Base-by-base conservation (phyloP, 805 yeast species). In the Hanseniaspora valbyensis region DNA sequence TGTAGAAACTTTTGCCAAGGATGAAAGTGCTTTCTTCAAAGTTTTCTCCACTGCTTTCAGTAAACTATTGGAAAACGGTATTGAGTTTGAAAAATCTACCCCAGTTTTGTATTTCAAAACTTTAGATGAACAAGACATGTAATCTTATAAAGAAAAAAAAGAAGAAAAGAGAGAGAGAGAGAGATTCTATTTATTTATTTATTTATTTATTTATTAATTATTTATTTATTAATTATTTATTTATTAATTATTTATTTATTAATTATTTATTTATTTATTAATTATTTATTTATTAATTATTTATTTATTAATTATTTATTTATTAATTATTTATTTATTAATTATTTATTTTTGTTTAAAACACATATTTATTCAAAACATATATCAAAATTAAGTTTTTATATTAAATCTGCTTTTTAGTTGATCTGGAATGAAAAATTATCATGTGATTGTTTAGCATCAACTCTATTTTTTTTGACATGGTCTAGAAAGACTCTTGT, bases 391-490 rank as follows among this genome's bases (percentile, higher is more conserved):
- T n/a, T n/a, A n/a, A n/a, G n/a, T n/a, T n/a, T n/a, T n/a, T n/a
- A n/a, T n/a, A n/a, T n/a, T n/a, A n/a, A n/a, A n/a, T n/a, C n/a
- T n/a, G n/a, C n/a, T n/a, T n/a, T n/a, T n/a, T n/a, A n/a, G n/a
- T n/a, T n/a, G n/a, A n/a, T n/a, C n/a, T n/a, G n/a, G n/a, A n/a
- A n/a, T n/a, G n/a, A n/a, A n/a, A n/a, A n/a, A n/a, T n/a, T n/a
- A 26, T 26, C 29, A 26, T 26, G 29, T 26, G 29, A 26, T 26
- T 26, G 6, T 26, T 26, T 7, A 26, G 98, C 95, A 69, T 92
- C 95, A 28, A 89, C 96, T 60, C 98, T 75, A 66, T 87, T 83
- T 52, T 72, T 71, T 58, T 76, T 77, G 55, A 92, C 75, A 61
- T 78, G 90, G 56, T 75, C 75, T 63, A 90, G 71, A 58, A 90